Evolutionary conservation across 495 filamentous ascomycete species (phyloP).

Genomic region (Cercophora sp.): DNA sequence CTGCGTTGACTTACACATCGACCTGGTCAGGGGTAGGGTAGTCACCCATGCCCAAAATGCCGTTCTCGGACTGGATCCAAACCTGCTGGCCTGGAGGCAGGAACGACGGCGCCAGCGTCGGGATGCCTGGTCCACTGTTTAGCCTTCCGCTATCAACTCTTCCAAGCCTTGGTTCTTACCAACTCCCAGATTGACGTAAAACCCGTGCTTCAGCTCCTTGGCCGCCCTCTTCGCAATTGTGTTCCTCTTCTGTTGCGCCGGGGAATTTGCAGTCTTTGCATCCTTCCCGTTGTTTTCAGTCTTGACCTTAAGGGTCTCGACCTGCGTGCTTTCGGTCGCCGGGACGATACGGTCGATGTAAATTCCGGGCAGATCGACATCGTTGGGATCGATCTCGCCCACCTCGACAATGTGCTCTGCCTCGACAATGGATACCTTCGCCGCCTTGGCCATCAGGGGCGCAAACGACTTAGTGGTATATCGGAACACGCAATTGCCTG

Average conservation of each 20-base stretch:
- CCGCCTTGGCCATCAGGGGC: slow-evolving; percentile 59
- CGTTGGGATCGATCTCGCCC: slow-evolving; percentile 54
- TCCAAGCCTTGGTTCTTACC: slow-evolving; percentile 25
- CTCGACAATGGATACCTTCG: slow-evolving; percentile 60
- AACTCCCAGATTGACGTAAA: slow-evolving; percentile 65
- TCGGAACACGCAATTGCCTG: slow-evolving; percentile 61
- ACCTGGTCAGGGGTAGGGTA: slow-evolving; percentile 52
- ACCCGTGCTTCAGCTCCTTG: slow-evolving; percentile 60
- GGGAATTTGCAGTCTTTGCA: slow-evolving; percentile 16
- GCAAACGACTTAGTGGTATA: slow-evolving; percentile 61
- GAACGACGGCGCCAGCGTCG: slow-evolving; percentile 58
- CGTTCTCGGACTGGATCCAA: slow-evolving; percentile 60
- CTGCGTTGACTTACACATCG: slow-evolving; percentile 47
- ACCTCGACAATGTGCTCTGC: slow-evolving; percentile 64
- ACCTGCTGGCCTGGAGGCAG: slow-evolving; percentile 46
- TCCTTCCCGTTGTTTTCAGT: slow-evolving; percentile 23
- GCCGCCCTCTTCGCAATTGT: slow-evolving; percentile 58
- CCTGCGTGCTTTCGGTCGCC: slow-evolving; percentile 48
- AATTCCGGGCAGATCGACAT: slow-evolving; percentile 59
- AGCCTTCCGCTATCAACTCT: too few species aligned
- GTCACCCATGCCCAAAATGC: slow-evolving; percentile 58
- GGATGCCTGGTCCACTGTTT: too few species aligned
- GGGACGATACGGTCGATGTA: slow-evolving; percentile 62
- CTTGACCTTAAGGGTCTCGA: slow-evolving; percentile 54
- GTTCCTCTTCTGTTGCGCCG: slow-evolving; percentile 42